Evolutionary conservation across 2,329 filamentous ascomycete species (phyloP).

Genomic region (Colletotrichum sidae): DNA sequence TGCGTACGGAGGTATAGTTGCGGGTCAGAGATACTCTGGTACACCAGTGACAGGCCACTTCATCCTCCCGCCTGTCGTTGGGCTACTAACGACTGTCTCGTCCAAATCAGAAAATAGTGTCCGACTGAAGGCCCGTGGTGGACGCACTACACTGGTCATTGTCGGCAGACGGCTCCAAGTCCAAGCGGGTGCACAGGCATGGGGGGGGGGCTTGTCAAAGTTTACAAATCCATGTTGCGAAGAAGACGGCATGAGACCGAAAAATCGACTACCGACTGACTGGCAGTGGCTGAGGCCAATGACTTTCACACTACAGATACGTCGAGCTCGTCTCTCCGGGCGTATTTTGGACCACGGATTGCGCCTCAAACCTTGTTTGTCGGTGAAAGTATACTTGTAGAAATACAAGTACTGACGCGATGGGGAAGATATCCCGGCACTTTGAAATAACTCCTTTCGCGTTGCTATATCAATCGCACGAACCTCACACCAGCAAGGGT

Average conservation of each 20-base stretch:
- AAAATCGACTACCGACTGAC: slow-evolving; percentile 17
- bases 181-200: slow-evolving; percentile 30
- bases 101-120: slow-evolving; percentile 6
- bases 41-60: slow-evolving; percentile 24
- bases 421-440: slow-evolving; percentile 7
- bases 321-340: slow-evolving; percentile 12
- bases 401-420: slow-evolving; percentile 8
- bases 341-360: neutral
- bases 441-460: slow-evolving; percentile 28
- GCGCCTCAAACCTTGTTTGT: slow-evolving; percentile 28
- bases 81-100: slow-evolving; percentile 21
- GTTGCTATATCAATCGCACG: slow-evolving; percentile 37
- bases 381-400: neutral
- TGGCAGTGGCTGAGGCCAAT: slow-evolving; percentile 17
- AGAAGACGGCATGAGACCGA: neutral
- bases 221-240: neutral
- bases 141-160: neutral
- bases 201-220: neutral
- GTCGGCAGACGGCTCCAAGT: slow-evolving; percentile 23
- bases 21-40: slow-evolving; percentile 10
- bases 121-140: slow-evolving; percentile 2
- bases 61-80: slow-evolving; percentile 30
- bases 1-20: neutral
- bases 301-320: slow-evolving; percentile 1
- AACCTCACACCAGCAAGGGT: slow-evolving; percentile 29